Base-by-base conservation (phyloP, 1,284 basidiomycete species). In the Sporisorium sorghi region DNA sequence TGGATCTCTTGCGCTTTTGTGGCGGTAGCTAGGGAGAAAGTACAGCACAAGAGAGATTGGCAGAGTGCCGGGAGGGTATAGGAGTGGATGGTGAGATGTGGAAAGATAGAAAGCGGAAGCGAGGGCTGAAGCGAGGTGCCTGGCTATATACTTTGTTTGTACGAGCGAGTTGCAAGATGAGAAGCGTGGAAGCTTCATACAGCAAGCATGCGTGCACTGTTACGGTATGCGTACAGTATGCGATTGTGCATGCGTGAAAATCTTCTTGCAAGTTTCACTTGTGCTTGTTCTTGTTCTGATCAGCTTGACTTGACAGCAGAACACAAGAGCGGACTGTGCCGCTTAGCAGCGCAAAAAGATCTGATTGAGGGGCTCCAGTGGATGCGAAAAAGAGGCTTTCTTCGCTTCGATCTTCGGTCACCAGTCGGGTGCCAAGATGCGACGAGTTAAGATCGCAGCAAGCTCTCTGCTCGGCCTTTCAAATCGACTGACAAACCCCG, bases 401-500 rank as follows among this genome's bases (percentile, higher is more conserved):
- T 55, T 55, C 33, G 54, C 44, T 35, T 39, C 24, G 44, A 56
- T 47, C 54, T 56, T 56, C 35, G n/a, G 47, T 56, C 42, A 35
- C 21, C 15, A 21, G 14, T 21, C 53, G 32, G 32, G 15, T 21
- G 54, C 44, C 54, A 56, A 56, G 54, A 19, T 26, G 35, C 12
- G 24, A 26, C 28, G 32, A 56, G 44, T 47, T 56, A 56, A 56
- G 54, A 56, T 56, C 17, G 42, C 28, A 28, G 15, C 44, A 33
- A 37, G 21, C 19, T 26, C 23, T 5, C 23, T 46, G n/a, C 21
- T 46, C 43, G 35, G 54, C 33, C 43, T 47, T 40, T 30, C 54
- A 32, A 26, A 26, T 9, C 11, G 14, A 33, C 33, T 28, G 8
- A 40, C 33, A 56, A 47, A 48, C 54, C 33, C 54, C 54, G 54